phyloP scores from a whole-genome alignment of 73 alveolate species.

The Paramecium sexaurelia region DNA sequence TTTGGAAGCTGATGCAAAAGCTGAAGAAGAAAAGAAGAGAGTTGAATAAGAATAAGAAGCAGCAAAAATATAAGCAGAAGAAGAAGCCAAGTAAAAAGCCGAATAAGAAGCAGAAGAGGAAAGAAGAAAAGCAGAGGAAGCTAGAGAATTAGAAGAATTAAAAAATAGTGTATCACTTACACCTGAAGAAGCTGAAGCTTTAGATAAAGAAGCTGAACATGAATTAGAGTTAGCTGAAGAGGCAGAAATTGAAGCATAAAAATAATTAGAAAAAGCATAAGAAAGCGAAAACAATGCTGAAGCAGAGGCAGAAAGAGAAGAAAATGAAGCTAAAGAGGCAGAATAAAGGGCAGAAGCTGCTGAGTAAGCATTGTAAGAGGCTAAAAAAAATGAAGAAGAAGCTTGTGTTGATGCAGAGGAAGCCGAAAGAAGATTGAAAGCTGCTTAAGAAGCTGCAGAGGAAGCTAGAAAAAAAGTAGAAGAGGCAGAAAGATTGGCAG shows the following conservation, averaged over 20 bases:
- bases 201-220: not conserved
- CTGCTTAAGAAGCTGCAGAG: slow-evolving; percentile 32
- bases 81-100: not conserved
- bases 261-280: not conserved
- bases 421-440: slow-evolving; percentile 19
- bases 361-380: not conserved
- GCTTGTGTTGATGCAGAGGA: slow-evolving; percentile 49
- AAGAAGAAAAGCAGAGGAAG: slow-evolving; percentile 2
- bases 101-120: not conserved
- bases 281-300: not conserved
- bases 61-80: not conserved
- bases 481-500: slow-evolving; percentile 22
- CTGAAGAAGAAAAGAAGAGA: not conserved
- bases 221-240: slow-evolving; percentile 9
- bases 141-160: not conserved
- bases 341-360: not conserved
- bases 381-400: not conserved
- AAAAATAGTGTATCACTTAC: not conserved
- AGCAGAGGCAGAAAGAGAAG: not conserved
- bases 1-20: slow-evolving; percentile 30
- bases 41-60: not conserved
- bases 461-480: not conserved
- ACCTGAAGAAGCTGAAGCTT: slow-evolving; percentile 37
- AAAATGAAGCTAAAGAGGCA: not conserved
- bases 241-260: not conserved